Evolutionary conservation across 352 stramenopile species (phyloP), one percentile per base, ranked within the genome.

Genomic region (Globisporangium cederbergense): DNA sequence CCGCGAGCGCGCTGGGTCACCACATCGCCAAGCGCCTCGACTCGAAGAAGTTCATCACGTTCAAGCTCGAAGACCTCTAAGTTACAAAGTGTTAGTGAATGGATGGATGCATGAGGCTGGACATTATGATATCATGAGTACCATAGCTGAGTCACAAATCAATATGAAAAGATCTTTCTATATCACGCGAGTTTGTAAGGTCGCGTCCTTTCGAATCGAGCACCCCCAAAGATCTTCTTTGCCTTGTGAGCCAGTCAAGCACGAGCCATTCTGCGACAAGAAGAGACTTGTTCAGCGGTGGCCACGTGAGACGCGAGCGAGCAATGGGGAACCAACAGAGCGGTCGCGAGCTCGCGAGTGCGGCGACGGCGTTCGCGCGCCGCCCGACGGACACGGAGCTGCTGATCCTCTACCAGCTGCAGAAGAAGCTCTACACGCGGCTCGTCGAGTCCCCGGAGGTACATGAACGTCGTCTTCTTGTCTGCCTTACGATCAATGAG

Each of bases 381-480:
- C 77, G 72, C 3, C 80, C 82, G 28, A 84, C 67, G 34, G 82
- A 91, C 66, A 69, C 72, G 25, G 79, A 91, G 66, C 77, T 91
- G 65, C 73, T 91, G 50, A 64, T 81, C 43, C 62, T 91, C 20
- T 77, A 81, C 60, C 72, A 77, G 68, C 77, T 91, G 54, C 79
- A 91, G 73, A 82, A 76, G 36, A 78, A 74, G 42, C 65, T 89
- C 46, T 87, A 79, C 59, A 71, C 65, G 20, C 80, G 74, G 8
- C 73, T 91, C 6, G 74, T 88, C 46, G 74, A 82, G 56, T 88
- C 80, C 47, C 79, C 79, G n/a, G 71, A 88, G 74, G 79, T 91
- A 49, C 36, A 62, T 64, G 13, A 25, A 9, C 20, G 11, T 13
- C 40, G 14, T 16, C 4, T 6, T 5, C 42, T 7, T 8, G 10